Conservation (phyloP, 257 asterid genomes). For the Lavandula angustifolia region DNA sequence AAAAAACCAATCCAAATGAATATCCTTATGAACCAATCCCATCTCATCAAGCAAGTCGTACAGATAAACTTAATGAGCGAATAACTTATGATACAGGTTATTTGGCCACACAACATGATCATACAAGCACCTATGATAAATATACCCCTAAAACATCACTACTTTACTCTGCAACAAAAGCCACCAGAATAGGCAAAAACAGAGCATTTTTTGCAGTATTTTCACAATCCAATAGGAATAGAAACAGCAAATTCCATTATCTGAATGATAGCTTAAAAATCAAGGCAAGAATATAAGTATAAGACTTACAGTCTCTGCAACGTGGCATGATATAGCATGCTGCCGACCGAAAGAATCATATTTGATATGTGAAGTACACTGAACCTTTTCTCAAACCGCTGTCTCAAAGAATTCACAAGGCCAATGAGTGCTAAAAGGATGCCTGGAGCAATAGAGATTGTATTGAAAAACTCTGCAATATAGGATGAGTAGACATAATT, state of each 20-base stretch:
- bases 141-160: neutral
- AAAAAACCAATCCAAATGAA: conserved; percentile 12
- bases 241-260: conserved; percentile 10
- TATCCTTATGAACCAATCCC: neutral
- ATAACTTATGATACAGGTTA: too few species aligned
- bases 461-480: conserved; percentile 85
- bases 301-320: conserved; percentile 74
- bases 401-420: conserved; percentile 70
- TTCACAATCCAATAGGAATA: conserved; percentile 45
- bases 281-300: conserved; percentile 8
- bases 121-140: neutral
- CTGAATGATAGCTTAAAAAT: too few species aligned
- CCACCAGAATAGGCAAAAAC: neutral
- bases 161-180: neutral
- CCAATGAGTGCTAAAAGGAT: conserved; percentile 74
- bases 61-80: neutral
- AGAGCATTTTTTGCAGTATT: too few species aligned
- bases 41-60: neutral
- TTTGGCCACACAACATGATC: too few species aligned
- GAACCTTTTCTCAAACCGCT: conserved; percentile 84
- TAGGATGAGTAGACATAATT: conserved; percentile 83
- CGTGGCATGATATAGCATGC: conserved; percentile 83
- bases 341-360: conserved; percentile 79
- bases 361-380: conserved; percentile 85
- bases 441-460: conserved; percentile 73